These are phyloP conservation scores for Candolleomyces efflorescens DNA, from an alignment of 768 basidiomycete genomes.

Conservation along the genomic window DNA sequence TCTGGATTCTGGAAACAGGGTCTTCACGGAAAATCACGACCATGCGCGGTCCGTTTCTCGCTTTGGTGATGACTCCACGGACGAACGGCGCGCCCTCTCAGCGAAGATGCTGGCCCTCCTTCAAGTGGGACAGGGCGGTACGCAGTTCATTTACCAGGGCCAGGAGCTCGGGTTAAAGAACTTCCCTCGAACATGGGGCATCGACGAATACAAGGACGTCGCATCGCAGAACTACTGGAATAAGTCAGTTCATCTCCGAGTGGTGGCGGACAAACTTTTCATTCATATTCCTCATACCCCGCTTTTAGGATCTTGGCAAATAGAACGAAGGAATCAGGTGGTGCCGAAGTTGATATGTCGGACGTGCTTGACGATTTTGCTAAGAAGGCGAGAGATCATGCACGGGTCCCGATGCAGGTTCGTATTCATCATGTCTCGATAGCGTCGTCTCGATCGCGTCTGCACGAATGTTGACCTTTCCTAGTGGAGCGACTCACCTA, in stretches of 20 bases:
- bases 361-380: constrained; percentile 56
- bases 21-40: constrained; percentile 72
- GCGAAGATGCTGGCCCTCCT: constrained; percentile 64
- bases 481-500: constrained; percentile 51
- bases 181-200: constrained; percentile 57
- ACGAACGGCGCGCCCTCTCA: constrained; percentile 50
- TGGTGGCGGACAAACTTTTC: no score
- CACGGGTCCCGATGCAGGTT: constrained; percentile 67
- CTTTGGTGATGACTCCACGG: constrained; percentile 54
- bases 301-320: constrained; percentile 33
- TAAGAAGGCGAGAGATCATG: constrained; percentile 67
- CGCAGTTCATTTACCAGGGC: constrained; percentile 72
- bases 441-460: neutral
- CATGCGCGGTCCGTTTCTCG: constrained; percentile 60
- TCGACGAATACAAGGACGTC: constrained; percentile 72
- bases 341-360: constrained; percentile 52
- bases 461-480: neutral
- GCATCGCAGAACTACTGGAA: constrained; percentile 58
- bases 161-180: constrained; percentile 69
- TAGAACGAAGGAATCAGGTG: constrained; percentile 27
- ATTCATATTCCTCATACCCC: no score
- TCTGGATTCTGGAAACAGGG: constrained; percentile 23
- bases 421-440: constrained; percentile 2
- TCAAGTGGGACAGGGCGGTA: constrained; percentile 59
- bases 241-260: constrained; percentile 44